Evolutionary conservation across 2,329 filamentous ascomycete species (phyloP), one percentile per base, ranked within the genome.

Genomic region (Magnaporthiopsis incrustans): DNA sequence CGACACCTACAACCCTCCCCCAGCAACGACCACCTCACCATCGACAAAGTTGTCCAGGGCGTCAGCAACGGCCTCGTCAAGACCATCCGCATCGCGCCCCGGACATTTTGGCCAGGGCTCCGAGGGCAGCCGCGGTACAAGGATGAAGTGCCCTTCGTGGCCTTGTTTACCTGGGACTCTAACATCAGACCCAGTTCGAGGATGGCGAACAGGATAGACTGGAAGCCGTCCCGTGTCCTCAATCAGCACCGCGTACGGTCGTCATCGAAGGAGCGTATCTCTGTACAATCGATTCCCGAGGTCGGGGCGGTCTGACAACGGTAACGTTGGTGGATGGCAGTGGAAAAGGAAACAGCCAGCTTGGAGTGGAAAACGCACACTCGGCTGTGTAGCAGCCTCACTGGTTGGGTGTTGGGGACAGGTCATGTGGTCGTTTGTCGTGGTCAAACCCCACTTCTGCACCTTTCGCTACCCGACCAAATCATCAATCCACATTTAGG

Each of bases 41-140:
- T 33, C 11, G 62, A 64, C 44, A 64, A 44, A 26, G 30, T 6
- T 57, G 18, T 64, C 57, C 35, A 60, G 57, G 57, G 60, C 8
- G 62, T 57, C n/a, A 64, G 44, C 62, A 32, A 12, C 58, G 56
- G 58, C 30, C 18, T 22, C 15, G 26, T 64, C 35, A 64, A 64
- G 57, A 60, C 57, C 8, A 38, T 64, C n/a, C 32, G 32, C 35
- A 33, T 64, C 57, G 35, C 22, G 22, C 62, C 62, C 18, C 62
- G 7, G 62, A 64, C 38, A 64, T 64, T 14, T 60, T 57, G 62
- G 62, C 62, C 33, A 53, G 27, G 30, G 57, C 33, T 14, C 57
- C 15, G 26, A 57, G 27, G 44, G 57, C 57, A 56, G 14, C 15
- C 33, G 35, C n/a, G 27, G 25, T 10, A 59, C 62, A 53, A 53